Conservation (phyloP, 495 filamentous ascomycete genomes). For the Cercophora sp. region DNA sequence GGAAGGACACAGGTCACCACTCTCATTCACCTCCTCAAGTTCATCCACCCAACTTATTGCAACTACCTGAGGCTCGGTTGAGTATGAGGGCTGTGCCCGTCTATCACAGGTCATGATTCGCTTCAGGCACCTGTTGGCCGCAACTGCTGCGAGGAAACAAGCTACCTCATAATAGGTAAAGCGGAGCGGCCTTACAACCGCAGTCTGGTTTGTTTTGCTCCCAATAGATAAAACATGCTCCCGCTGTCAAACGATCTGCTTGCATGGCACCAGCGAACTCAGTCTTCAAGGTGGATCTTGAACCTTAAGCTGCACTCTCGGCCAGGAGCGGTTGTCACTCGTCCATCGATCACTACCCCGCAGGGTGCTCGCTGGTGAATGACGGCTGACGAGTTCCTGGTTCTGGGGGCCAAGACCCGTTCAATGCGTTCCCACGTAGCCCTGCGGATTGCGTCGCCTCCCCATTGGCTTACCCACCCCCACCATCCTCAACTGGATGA, state of each 20-base stretch:
- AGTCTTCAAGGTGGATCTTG: neutral
- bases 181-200: no score
- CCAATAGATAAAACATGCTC: neutral
- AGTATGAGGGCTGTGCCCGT: neutral
- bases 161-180: no score
- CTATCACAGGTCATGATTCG: no score
- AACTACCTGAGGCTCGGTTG: no score
- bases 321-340: neutral
- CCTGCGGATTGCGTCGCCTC: neutral
- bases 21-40: neutral
- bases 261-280: slow-evolving; percentile 11
- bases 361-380: neutral
- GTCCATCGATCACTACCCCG: no score
- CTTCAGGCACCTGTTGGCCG: no score
- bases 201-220: no score
- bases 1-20: no score
- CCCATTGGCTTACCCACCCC: slow-evolving; percentile 2
- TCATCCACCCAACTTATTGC: neutral
- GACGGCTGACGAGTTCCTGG: neutral
- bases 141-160: no score
- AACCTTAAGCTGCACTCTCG: neutral
- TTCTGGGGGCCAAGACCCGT: slow-evolving; percentile 15
- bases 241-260: neutral
- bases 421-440: slow-evolving; percentile 18
- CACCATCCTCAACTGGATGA: slow-evolving; percentile 18